phyloP scores from a whole-genome alignment of 2,329 filamentous ascomycete genomes.

The Fusarium devonianum region DNA sequence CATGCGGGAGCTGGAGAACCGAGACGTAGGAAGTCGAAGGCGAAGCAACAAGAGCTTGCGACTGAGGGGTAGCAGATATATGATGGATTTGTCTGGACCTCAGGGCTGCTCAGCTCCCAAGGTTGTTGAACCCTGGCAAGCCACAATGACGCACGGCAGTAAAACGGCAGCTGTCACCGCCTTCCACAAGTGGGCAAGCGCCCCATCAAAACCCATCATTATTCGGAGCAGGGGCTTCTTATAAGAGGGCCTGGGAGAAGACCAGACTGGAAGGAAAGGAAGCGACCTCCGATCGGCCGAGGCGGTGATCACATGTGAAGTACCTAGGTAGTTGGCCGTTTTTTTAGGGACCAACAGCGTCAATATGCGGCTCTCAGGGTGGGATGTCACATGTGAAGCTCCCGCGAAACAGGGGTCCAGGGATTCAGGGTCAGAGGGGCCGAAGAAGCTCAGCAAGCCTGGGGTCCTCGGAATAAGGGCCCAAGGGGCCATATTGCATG shows the following conservation, averaged over 20 bases:
- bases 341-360: background rate
- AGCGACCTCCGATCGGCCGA: conserved; percentile 32
- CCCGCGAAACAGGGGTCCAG: conserved; percentile 27
- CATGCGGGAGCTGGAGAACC: conserved; percentile 28
- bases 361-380: conserved; percentile 2
- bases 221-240: conserved; percentile 27
- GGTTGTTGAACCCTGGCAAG: conserved; percentile 43
- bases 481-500: conserved; percentile 32
- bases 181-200: conserved; percentile 36
- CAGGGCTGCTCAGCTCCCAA: conserved; percentile 35
- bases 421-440: conserved; percentile 17
- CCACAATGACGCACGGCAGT: conserved; percentile 43
- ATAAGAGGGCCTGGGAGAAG: background rate
- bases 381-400: conserved; percentile 38
- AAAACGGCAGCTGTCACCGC: conserved; percentile 38
- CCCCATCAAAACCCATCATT: conserved; percentile 40
- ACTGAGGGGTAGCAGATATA: conserved; percentile 37
- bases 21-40: conserved; percentile 4
- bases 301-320: conserved; percentile 39
- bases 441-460: conserved; percentile 13
- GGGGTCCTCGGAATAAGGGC: conserved; percentile 26
- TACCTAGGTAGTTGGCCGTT: background rate
- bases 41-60: conserved; percentile 24
- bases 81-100: conserved; percentile 24
- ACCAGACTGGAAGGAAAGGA: conserved; percentile 4